Evolutionary conservation across 2,329 filamentous ascomycete genomes (phyloP), one percentile per base, ranked within the genome.

Genomic region (Mollisiaceae sp.): DNA sequence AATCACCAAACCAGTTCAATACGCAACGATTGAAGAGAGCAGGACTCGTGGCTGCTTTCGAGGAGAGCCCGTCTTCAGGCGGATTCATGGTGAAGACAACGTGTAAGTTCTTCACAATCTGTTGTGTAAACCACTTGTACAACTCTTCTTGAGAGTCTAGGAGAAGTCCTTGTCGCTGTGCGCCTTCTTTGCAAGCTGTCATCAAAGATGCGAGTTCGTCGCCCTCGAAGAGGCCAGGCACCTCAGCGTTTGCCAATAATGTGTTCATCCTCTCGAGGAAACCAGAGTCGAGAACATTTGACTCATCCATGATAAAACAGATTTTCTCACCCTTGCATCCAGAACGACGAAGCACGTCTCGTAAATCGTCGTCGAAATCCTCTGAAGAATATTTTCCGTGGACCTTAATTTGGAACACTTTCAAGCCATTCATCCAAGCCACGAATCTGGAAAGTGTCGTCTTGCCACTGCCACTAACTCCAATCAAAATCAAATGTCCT

Each of bases 81-180:
- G 95, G 95, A 78, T 99, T 99, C 95, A 99, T 99, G 2, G 95
- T 99, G 78, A 99, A 99, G 24, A 99, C 95, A 57, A 99, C 95
- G 75, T 99, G 95, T 47, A 99, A 82, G 76, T 99, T 99, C 83
- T 97, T 97, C 77, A 99, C 92, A 74, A 99, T 98, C 78, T 99
- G 95, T 74, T 97, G 92, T 0, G 96, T 99, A 81, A 99, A 99
- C 95, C 95, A 99, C 81, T 98, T 98, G 85, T 99, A 99, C n/a
- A 99, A 84, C 79, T 99, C 95, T 81, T 99, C 96, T 72, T 97
- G 94, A 0, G 95, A 98, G 80, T 99, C 95, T 0, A 99, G 86
- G 65, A 98, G 88, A 65, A 98, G 85, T 57, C 95, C 95, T 81
- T 99, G 95, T 68, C 94, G 90, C 78, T 99, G 95, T 22, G 95